Evolutionary conservation across 2,329 filamentous ascomycete genomes (phyloP).

Genomic region (Cyphellophora europaea): DNA sequence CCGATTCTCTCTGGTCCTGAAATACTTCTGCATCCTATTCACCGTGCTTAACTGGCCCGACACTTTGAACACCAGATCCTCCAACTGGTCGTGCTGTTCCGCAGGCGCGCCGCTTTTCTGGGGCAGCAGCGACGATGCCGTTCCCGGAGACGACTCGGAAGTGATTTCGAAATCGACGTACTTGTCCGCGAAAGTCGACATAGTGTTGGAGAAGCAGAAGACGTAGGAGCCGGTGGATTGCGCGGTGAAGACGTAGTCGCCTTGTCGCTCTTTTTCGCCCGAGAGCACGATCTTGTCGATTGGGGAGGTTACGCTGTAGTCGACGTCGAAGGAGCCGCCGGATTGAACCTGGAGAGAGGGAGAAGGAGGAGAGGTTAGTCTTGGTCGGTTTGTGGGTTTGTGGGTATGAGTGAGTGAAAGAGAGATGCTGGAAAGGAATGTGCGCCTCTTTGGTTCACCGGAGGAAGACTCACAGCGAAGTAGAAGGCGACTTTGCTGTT

Average conservation of each 20-base stretch:
- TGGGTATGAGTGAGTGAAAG: no score
- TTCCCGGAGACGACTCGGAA: slow-evolving; percentile 2
- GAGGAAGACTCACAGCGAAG: slow-evolving; percentile 68
- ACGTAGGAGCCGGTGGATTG: slow-evolving; percentile 80
- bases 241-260: slow-evolving; percentile 95
- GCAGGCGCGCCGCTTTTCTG: slow-evolving; percentile 79
- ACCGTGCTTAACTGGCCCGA: slow-evolving; percentile 90
- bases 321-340: slow-evolving; percentile 93
- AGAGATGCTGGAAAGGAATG: neutral
- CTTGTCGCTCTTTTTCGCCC: slow-evolving; percentile 85
- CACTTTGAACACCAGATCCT: slow-evolving; percentile 92
- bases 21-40: slow-evolving; percentile 96
- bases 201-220: slow-evolving; percentile 98
- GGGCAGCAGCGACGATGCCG: slow-evolving; percentile 56
- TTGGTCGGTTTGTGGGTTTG: no score
- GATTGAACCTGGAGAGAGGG: slow-evolving; percentile 69
- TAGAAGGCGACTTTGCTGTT: slow-evolving; percentile 94
- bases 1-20: slow-evolving; percentile 95
- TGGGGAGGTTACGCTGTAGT: slow-evolving; percentile 81
- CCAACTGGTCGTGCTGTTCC: slow-evolving; percentile 79
- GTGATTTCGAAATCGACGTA: slow-evolving; percentile 96
- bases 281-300: slow-evolving; percentile 71
- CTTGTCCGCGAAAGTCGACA: slow-evolving; percentile 97
- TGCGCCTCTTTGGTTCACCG: neutral
- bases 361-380: no score